These are phyloP conservation scores for Malus asiatica DNA, from an alignment of 306 rosid genomes.

Conservation along the genomic window DNA sequence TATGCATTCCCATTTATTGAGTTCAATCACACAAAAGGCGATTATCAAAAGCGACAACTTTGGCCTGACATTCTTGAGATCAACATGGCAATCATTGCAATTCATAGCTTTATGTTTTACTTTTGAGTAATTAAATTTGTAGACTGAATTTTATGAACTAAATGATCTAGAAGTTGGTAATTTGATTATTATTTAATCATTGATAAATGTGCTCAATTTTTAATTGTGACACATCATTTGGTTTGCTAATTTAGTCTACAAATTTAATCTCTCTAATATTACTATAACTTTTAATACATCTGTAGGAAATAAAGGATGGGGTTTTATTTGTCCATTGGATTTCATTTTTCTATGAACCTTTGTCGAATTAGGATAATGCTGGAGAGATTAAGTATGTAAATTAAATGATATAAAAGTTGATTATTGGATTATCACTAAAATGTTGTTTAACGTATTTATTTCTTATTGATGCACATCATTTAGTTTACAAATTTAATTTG, in stretches of 20 bases:
- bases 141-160: no score
- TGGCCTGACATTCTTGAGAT: background rate
- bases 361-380: background rate
- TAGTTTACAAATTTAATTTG: no score
- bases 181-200: no score
- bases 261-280: no score
- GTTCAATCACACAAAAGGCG: background rate
- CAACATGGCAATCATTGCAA: conserved; percentile 12
- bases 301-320: background rate
- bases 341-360: background rate
- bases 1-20: background rate
- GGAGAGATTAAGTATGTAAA: no score
- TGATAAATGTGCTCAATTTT: no score
- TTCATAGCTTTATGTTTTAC: background rate
- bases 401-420: no score
- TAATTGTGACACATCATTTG: no score
- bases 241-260: no score
- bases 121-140: background rate
- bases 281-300: background rate
- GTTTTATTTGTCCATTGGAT: background rate
- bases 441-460: no score
- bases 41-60: background rate
- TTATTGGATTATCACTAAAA: no score
- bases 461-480: no score
- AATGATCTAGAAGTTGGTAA: accelerated